These are phyloP conservation scores for Solanum chaucha DNA, from an alignment of 257 asterid genomes.

Conservation along the genomic window DNA sequence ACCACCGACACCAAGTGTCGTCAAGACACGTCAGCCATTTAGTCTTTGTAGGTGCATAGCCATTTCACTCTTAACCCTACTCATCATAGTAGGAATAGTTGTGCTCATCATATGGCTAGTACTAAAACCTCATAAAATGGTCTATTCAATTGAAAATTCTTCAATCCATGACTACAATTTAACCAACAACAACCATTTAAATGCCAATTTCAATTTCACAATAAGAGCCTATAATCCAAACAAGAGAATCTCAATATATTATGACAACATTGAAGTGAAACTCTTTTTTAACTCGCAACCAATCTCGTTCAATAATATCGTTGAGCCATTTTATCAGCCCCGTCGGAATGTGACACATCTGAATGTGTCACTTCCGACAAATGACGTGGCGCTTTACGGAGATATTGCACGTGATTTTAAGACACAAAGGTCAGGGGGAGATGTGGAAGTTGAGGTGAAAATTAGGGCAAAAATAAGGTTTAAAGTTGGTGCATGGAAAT, in stretches of 20 bases:
- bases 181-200: constrained; percentile 22
- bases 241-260: constrained; percentile 49
- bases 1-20: background rate
- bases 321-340: constrained; percentile 60
- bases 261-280: constrained; percentile 49
- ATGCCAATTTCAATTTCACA: constrained; percentile 46
- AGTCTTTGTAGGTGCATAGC: constrained; percentile 16
- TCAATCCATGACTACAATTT: constrained; percentile 48
- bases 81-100: constrained; percentile 40
- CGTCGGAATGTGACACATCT: constrained; percentile 40
- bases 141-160: constrained; percentile 61
- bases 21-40: constrained; percentile 2
- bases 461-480: constrained; percentile 62
- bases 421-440: constrained; percentile 42
- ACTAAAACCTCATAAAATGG: constrained; percentile 36
- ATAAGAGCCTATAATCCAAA: constrained; percentile 78
- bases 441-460: constrained; percentile 32
- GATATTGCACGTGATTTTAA: constrained; percentile 43
- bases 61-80: constrained; percentile 21
- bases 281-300: constrained; percentile 43
- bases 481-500: constrained; percentile 53
- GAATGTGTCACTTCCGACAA: constrained; percentile 40
- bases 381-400: constrained; percentile 25
- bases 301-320: constrained; percentile 26
- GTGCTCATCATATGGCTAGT: constrained; percentile 51